These are phyloP conservation scores for Claviceps fusiformis DNA, from an alignment of 2,329 filamentous ascomycete genomes.

Conservation along the genomic window DNA sequence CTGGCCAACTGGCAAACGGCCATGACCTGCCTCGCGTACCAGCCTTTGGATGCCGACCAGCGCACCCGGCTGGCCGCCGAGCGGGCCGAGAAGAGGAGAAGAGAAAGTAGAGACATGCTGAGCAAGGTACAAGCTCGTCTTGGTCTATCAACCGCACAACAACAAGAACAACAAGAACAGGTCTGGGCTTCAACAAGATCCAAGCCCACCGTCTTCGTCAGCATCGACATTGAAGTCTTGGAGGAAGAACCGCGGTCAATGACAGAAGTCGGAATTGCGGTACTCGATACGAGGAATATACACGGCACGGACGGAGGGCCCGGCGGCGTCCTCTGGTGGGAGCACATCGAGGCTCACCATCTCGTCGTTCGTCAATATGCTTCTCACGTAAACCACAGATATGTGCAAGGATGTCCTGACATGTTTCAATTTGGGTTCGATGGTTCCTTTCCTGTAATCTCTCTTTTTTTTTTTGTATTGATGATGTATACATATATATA, in stretches of 20 bases:
- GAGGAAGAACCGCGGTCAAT: conserved; percentile 53
- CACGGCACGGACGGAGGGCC: conserved; percentile 42
- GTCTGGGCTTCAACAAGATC: neutral
- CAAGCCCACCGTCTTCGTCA: conserved; percentile 46
- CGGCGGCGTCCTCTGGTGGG: conserved; percentile 52
- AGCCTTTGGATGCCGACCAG: conserved; percentile 6
- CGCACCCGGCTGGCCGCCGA: neutral
- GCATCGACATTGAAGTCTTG: conserved; percentile 71
- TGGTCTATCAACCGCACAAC: conserved; percentile 33
- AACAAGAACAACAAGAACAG: neutral
- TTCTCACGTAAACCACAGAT: conserved; percentile 52
- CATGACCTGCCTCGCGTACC: conserved; percentile 24
- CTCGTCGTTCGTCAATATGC: conserved; percentile 60
- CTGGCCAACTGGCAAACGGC: conserved; percentile 2
- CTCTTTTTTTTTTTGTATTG: neutral
- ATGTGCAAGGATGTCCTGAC: conserved; percentile 59
- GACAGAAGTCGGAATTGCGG: conserved; percentile 77
- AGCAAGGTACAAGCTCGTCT: conserved; percentile 57
- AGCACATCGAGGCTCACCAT: conserved; percentile 55
- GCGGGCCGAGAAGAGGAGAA: conserved; percentile 26
- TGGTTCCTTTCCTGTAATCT: neutral
- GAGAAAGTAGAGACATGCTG: conserved; percentile 35
- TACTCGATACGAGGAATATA: conserved; percentile 56
- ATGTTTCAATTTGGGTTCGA: conserved; percentile 61
- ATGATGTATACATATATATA: neutral